Evolutionary conservation across 352 stramenopile species (phyloP).

Genomic region (Pythium aquatile): DNA sequence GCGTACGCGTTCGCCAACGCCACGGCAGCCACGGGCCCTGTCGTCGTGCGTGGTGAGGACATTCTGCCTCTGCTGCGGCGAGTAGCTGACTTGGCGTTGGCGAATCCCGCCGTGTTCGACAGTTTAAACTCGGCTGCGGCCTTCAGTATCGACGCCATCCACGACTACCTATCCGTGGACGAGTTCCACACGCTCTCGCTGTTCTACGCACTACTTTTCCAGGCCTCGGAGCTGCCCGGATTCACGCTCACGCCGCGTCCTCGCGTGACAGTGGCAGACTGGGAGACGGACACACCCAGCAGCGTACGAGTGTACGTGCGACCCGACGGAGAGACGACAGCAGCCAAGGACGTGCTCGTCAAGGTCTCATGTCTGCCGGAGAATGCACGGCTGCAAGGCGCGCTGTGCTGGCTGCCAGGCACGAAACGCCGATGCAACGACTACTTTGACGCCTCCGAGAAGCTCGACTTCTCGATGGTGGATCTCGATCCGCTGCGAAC

Average conservation of each 20-base stretch:
- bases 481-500: not conserved
- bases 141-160: not conserved
- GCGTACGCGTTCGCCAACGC: not conserved
- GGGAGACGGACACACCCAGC: not conserved
- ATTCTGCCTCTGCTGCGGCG: not conserved
- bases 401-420: not conserved
- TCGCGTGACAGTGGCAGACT: not conserved
- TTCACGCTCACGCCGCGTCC: not conserved
- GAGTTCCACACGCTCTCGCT: not conserved
- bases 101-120: not conserved
- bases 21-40: not conserved
- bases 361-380: not conserved
- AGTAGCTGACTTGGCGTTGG: not conserved
- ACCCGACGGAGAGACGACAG: not conserved
- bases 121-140: not conserved
- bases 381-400: not conserved
- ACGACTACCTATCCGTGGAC: not conserved
- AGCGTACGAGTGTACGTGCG: not conserved
- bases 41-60: not conserved
- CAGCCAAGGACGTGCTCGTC: not conserved
- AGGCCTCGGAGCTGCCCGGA: not conserved
- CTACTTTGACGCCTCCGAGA: not conserved
- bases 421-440: not conserved
- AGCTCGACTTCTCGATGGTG: not conserved
- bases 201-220: not conserved